Conservation (phyloP, 164 flowering plant species). For the Litsea cubeba region DNA sequence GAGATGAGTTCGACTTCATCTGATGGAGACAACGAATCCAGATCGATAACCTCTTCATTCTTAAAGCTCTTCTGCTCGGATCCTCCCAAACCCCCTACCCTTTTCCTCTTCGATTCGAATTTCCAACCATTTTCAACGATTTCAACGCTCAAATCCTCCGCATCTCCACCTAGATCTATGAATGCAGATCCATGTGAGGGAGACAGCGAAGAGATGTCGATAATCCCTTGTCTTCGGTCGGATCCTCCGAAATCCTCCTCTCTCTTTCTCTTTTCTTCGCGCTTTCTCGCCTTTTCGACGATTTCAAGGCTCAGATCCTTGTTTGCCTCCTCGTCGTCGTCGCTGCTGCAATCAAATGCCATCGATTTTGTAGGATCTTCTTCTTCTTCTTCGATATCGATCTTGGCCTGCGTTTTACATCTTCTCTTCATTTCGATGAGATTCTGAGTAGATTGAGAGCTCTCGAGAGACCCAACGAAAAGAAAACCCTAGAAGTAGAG, state of each 20-base stretch:
- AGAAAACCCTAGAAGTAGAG: background rate
- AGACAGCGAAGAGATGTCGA: too few relatives aligned
- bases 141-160: constrained; percentile 55
- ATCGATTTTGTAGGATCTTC: background rate
- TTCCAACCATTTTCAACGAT: constrained; percentile 48
- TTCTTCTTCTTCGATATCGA: background rate
- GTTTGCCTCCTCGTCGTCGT: background rate
- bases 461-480: background rate
- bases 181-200: too few relatives aligned
- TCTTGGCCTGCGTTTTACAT: background rate
- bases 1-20: background rate
- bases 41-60: background rate
- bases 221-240: background rate
- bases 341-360: background rate
- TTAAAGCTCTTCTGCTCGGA: background rate
- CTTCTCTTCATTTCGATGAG: background rate
- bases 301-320: constrained; percentile 1
- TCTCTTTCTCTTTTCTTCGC: background rate
- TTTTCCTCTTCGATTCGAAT: constrained; percentile 29
- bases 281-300: background rate
- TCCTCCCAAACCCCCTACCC: constrained; percentile 7
- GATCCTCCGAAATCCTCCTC: background rate
- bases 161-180: constrained; percentile 37
- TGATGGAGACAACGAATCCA: background rate
- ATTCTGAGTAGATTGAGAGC: background rate